phyloP scores from a whole-genome alignment of 2,329 filamentous ascomycete species.

The Claviceps quebecensis region DNA sequence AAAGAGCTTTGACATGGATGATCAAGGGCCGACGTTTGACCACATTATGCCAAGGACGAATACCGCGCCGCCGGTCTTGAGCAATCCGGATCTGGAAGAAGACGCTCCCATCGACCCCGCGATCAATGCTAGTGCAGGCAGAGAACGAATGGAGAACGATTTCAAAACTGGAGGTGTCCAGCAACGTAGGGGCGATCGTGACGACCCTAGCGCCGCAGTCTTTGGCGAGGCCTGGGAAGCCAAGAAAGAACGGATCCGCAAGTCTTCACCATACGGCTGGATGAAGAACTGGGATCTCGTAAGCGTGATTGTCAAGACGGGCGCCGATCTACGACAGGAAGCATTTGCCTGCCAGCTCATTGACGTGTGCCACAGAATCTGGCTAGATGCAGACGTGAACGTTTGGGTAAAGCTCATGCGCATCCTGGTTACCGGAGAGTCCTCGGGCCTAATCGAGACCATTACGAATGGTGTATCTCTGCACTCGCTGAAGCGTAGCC shows the following conservation, averaged over 20 bases:
- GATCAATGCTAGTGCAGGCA: conserved; percentile 57
- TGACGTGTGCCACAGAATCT: conserved; percentile 67
- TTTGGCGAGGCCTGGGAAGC: conserved; percentile 78
- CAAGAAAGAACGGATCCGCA: conserved; percentile 72
- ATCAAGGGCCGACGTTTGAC: conserved; percentile 64
- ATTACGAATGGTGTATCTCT: conserved; percentile 82
- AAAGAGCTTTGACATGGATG: conserved; percentile 66
- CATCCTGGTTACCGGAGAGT: conserved; percentile 73
- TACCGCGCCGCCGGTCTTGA: conserved; percentile 26
- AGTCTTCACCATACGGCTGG: conserved; percentile 73
- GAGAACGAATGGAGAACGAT: conserved; percentile 79
- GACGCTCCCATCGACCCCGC: conserved; percentile 35
- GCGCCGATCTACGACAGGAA: conserved; percentile 69
- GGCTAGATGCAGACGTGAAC: conserved; percentile 56
- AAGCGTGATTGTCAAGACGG: conserved; percentile 79
- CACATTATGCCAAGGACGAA: conserved; percentile 65
- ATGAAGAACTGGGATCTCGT: conserved; percentile 84
- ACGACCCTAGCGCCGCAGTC: conserved; percentile 73
- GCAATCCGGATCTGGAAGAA: conserved; percentile 39
- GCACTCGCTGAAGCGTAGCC: conserved; percentile 68
- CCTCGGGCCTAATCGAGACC: conserved; percentile 72
- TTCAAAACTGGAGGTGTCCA: conserved; percentile 74
- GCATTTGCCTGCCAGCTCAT: conserved; percentile 81
- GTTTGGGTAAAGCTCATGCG: conserved; percentile 89
- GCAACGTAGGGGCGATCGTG: conserved; percentile 65